Conservation (phyloP, 768 basidiomycete genomes). For the Candolleomyces efflorescens region DNA sequence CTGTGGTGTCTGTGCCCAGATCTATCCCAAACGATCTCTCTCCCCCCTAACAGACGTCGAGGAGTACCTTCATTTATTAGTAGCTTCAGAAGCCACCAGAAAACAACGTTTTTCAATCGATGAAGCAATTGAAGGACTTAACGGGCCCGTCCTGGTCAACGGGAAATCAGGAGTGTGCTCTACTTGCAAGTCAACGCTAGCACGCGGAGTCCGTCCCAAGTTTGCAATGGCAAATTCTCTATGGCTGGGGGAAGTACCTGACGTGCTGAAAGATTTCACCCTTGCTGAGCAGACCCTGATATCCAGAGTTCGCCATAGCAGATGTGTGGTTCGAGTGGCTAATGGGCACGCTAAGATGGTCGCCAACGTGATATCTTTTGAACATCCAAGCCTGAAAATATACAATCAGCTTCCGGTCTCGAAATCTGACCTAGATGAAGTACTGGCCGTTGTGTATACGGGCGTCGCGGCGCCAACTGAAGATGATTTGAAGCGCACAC, state of each 20-base stretch:
- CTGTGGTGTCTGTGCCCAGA: slow-evolving; percentile 1
- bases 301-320: slow-evolving; percentile 19
- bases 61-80: not conserved
- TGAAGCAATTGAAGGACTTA: not conserved
- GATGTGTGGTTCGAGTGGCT: slow-evolving; percentile 23
- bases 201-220: not conserved
- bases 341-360: slow-evolving; percentile 22
- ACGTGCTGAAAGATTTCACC: slow-evolving; percentile 16
- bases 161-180: no score
- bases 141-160: not conserved
- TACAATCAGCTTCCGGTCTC: slow-evolving; percentile 21
- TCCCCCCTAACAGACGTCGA: not conserved
- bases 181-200: not conserved
- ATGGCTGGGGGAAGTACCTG: slow-evolving; percentile 34
- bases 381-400: slow-evolving; percentile 20
- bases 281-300: slow-evolving; percentile 25
- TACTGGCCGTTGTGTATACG: not conserved
- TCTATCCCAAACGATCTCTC: not conserved
- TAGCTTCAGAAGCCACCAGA: not conserved
- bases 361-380: slow-evolving; percentile 26
- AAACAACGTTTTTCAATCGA: no score
- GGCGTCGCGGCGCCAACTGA: not conserved
- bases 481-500: not conserved
- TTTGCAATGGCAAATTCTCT: slow-evolving; percentile 26
- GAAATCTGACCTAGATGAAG: slow-evolving; percentile 14